Evolutionary conservation across 305 asterid species (phyloP).

Genomic region (Fraxinus platypoda): DNA sequence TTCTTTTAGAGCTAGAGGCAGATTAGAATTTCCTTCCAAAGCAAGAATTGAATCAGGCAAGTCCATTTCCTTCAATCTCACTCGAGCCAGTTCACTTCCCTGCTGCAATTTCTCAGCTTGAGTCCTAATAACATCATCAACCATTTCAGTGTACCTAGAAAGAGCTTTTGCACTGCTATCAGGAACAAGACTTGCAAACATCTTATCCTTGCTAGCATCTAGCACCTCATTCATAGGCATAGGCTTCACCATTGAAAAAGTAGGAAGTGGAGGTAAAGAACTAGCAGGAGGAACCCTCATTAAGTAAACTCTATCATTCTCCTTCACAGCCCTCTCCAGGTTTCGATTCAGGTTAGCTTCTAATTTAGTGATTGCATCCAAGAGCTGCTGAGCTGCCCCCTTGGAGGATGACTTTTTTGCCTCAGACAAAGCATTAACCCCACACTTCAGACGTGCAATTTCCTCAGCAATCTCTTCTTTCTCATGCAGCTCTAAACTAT

Average conservation of each 20-base stretch:
- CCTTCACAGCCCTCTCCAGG: constrained; percentile 89
- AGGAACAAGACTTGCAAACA: constrained; percentile 94
- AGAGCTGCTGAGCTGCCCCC: constrained; percentile 83
- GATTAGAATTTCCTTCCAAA: constrained; percentile 66
- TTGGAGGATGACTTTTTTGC: constrained; percentile 74
- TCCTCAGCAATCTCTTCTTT: constrained; percentile 98
- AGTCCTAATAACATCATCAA: constrained; percentile 82
- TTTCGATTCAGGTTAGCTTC: constrained; percentile 64
- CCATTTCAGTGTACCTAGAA: constrained; percentile 93
- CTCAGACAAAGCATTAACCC: constrained; percentile 62
- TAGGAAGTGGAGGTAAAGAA: constrained; percentile 75
- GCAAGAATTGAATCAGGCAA: constrained; percentile 94
- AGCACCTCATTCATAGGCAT: constrained; percentile 79
- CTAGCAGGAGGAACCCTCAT: constrained; percentile 93
- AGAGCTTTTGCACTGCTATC: constrained; percentile 91
- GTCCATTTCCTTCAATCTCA: constrained; percentile 92
- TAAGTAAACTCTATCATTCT: constrained; percentile 90
- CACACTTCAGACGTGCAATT: constrained; percentile 89
- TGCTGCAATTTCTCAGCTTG: constrained; percentile 97
- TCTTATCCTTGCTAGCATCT: constrained; percentile 83
- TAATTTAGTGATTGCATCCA: constrained; percentile 71
- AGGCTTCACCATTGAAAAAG: constrained; percentile 91
- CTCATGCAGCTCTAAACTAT: constrained; percentile 83
- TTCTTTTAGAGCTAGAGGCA: constrained; percentile 73
- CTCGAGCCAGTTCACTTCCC: constrained; percentile 96